Conservation (phyloP, 768 basidiomycete species). For the Pholiota conissans region DNA sequence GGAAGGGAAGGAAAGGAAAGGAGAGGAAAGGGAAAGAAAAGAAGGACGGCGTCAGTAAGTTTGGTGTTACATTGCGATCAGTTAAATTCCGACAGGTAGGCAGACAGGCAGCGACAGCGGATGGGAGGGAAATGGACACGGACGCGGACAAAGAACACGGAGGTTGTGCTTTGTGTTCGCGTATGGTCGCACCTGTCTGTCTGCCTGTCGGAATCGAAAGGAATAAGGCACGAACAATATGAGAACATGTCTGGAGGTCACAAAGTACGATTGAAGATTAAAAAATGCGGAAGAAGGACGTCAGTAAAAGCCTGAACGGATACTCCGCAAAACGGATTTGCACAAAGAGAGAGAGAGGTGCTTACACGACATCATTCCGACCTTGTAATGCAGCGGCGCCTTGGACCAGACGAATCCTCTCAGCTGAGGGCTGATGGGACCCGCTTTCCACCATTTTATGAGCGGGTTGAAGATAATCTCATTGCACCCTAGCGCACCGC, state of each 20-base stretch:
- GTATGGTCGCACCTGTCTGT: not conserved
- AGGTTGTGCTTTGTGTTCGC: not conserved
- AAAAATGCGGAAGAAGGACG: not conserved
- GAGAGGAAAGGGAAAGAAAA: conserved; percentile 9
- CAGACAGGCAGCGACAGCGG: not conserved
- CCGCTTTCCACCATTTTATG: conserved; percentile 69
- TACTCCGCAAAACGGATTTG: not conserved
- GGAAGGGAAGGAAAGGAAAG: no score
- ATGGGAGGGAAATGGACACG: not conserved
- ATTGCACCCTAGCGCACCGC: conserved; percentile 46
- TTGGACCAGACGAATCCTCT: conserved; percentile 73
- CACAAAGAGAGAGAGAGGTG: conserved; percentile 6
- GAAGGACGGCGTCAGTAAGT: not conserved
- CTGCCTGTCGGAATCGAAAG: not conserved
- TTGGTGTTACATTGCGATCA: not conserved
- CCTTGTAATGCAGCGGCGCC: conserved; percentile 81
- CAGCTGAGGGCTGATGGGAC: conserved; percentile 78
- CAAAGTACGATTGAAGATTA: conserved; percentile 2
- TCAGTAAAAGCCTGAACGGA: not conserved
- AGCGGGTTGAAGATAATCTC: conserved; percentile 88
- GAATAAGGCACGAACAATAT: conserved; percentile 34
- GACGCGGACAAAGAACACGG: not conserved
- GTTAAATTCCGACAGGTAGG: not conserved
- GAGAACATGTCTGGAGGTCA: conserved; percentile 44
- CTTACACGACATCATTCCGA: conserved; percentile 74